These are phyloP conservation scores for Salicornia ramosissima DNA, from an alignment of 148 eudicot species.

Conservation along the genomic window DNA sequence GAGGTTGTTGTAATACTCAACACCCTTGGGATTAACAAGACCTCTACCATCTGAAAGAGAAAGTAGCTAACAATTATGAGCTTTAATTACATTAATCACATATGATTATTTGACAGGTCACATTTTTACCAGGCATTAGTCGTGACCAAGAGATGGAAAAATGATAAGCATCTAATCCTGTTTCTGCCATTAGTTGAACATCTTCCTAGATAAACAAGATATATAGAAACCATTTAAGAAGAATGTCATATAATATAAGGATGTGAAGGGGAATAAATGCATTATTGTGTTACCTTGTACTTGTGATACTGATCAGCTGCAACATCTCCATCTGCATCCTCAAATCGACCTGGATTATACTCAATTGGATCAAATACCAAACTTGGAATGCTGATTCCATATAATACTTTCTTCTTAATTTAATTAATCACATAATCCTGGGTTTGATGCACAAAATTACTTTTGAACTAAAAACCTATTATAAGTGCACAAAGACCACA, in stretches of 20 bases:
- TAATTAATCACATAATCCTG: too few species aligned
- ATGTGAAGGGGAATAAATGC: not conserved
- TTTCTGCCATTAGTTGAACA: constrained; percentile 47
- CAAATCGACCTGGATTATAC: not conserved
- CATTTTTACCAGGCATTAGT: constrained; percentile 41
- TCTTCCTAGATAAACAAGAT: constrained; percentile 34
- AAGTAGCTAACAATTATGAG: not conserved
- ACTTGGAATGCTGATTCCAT: not conserved
- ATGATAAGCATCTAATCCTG: constrained; percentile 53
- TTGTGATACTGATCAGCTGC: constrained; percentile 38
- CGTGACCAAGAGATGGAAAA: constrained; percentile 68
- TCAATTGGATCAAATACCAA: not conserved
- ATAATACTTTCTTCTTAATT: not conserved
- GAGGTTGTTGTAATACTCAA: constrained; percentile 49
- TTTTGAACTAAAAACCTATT: too few species aligned
- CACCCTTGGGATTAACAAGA: constrained; percentile 42
- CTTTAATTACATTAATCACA: not conserved
- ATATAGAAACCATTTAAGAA: not conserved
- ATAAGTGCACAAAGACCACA: too few species aligned
- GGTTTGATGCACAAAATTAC: too few species aligned
- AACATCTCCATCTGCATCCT: constrained; percentile 24
- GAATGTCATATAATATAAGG: not conserved
- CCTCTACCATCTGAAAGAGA: constrained; percentile 41
- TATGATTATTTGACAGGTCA: too few species aligned
- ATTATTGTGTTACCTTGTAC: constrained; percentile 27